phyloP scores from a whole-genome alignment of 371 early-diverging fungal genomes.

The Thermomucor indicae-seudaticae region DNA sequence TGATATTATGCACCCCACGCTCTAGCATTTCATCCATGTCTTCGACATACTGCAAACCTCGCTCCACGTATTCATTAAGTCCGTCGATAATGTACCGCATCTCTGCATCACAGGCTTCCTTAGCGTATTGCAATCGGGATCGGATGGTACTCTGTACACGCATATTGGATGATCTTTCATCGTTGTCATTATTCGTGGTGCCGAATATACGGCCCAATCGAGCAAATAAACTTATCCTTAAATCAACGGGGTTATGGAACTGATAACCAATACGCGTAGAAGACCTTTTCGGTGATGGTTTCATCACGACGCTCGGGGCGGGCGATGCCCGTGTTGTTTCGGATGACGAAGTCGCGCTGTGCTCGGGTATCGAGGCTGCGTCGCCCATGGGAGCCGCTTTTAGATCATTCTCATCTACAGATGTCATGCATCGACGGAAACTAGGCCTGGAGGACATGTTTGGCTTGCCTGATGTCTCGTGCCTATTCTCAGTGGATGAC shows the following conservation, averaged over 20 bases:
- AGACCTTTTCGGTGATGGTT: background rate
- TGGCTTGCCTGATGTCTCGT: background rate
- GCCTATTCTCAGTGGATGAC: background rate
- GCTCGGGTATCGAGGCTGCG: too few relatives aligned
- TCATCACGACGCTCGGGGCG: background rate
- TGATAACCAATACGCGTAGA: constrained; percentile 12
- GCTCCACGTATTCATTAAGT: constrained; percentile 69
- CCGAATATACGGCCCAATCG: constrained; percentile 17
- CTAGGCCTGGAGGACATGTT: constrained; percentile 2
- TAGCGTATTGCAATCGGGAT: constrained; percentile 33
- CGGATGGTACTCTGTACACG: constrained; percentile 30
- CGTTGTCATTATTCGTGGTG: constrained; percentile 4
- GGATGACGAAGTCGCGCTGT: too few relatives aligned
- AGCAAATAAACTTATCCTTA: constrained; percentile 13
- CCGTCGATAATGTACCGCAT: constrained; percentile 69
- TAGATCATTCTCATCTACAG: constrained; percentile 2
- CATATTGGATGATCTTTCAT: constrained; percentile 3
- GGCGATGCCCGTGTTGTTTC: background rate
- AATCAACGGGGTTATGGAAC: constrained; percentile 11
- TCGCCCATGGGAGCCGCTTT: background rate
- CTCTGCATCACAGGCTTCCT: constrained; percentile 43
- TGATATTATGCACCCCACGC: constrained; percentile 7
- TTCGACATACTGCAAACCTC: constrained; percentile 57
- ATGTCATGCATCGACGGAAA: constrained; percentile 9
- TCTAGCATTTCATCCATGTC: constrained; percentile 30